Conservation (phyloP, 2,329 filamentous ascomycete species). For the Botryotinia globosa region DNA sequence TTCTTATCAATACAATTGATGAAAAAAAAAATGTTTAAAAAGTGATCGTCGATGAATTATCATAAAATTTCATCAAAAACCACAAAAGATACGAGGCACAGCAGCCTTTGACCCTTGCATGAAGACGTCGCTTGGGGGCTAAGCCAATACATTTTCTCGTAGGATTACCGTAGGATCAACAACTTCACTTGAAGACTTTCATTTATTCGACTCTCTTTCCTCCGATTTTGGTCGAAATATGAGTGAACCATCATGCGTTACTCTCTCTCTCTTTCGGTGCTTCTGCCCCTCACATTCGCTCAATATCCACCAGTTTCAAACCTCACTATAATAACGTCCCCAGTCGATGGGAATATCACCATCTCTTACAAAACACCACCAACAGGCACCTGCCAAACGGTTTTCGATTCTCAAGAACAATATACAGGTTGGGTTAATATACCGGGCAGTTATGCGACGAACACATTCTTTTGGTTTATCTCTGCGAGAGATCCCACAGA, state of each 20-base stretch:
- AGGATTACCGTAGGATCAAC: constrained; percentile 14
- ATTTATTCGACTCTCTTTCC: constrained; percentile 17
- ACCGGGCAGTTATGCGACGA: constrained; percentile 53
- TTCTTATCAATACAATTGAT: background rate
- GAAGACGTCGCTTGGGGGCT: constrained; percentile 6
- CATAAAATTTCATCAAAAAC: background rate
- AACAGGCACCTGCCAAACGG: constrained; percentile 61
- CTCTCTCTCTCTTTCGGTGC: constrained; percentile 26
- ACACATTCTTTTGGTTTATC: constrained; percentile 50
- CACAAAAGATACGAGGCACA: constrained; percentile 4
- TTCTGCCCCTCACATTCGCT: constrained; percentile 32
- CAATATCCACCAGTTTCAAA: constrained; percentile 43
- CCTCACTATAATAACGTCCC: constrained; percentile 57
- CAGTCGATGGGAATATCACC: constrained; percentile 60
- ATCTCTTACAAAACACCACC: constrained; percentile 65
- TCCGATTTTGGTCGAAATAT: constrained; percentile 28
- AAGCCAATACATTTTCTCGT: background rate
- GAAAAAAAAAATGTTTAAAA: background rate
- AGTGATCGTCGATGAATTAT: background rate
- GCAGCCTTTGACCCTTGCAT: constrained; percentile 10
- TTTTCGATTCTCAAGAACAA: constrained; percentile 63
- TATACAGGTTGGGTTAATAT: constrained; percentile 68
- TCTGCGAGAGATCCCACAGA: constrained; percentile 46
- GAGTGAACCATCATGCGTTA: constrained; percentile 35
- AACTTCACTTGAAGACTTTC: background rate